Evolutionary conservation across 345 rosid species (phyloP).

Genomic region (Salix purpurea): DNA sequence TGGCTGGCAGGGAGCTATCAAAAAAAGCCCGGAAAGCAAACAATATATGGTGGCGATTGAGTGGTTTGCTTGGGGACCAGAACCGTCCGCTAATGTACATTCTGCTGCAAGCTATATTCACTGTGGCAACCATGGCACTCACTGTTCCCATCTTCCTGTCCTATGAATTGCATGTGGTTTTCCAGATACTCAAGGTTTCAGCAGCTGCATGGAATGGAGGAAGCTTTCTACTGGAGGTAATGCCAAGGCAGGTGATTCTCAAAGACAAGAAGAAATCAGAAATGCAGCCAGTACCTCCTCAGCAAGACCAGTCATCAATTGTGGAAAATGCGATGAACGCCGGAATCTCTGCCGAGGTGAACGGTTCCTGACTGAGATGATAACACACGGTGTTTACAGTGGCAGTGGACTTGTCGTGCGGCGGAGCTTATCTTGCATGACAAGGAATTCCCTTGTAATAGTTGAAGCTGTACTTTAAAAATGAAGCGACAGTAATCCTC

Average conservation of each 20-base stretch:
- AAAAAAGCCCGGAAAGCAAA: slow-evolving; percentile 88
- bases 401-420: not conserved
- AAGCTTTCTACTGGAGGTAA: slow-evolving; percentile 77
- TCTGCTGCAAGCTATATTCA: slow-evolving; percentile 66
- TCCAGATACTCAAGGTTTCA: slow-evolving; percentile 81
- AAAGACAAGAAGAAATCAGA: slow-evolving; percentile 69
- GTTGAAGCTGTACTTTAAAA: not conserved
- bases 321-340: slow-evolving; percentile 6
- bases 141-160: slow-evolving; percentile 89
- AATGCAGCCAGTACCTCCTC: slow-evolving; percentile 13
- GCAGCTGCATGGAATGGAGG: slow-evolving; percentile 94
- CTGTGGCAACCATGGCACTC: slow-evolving; percentile 91
- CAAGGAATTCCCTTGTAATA: not conserved
- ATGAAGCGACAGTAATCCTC: not conserved
- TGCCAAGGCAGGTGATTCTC: slow-evolving; percentile 84
- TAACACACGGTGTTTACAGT: not conserved
- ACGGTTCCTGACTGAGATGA: not conserved
- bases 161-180: slow-evolving; percentile 55
- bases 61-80: slow-evolving; percentile 83
- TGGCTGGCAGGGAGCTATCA: slow-evolving; percentile 59
- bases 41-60: slow-evolving; percentile 75
- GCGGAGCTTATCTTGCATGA: not conserved
- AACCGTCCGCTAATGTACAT: slow-evolving; percentile 78
- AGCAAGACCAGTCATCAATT: slow-evolving; percentile 18
- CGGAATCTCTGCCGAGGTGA: not conserved